Percentiles rank a stretch among this genome's conserved stretches.
phyloP scores from a whole-genome alignment of 495 filamentous ascomycete species.

The Penicillium cataractarum region DNA sequence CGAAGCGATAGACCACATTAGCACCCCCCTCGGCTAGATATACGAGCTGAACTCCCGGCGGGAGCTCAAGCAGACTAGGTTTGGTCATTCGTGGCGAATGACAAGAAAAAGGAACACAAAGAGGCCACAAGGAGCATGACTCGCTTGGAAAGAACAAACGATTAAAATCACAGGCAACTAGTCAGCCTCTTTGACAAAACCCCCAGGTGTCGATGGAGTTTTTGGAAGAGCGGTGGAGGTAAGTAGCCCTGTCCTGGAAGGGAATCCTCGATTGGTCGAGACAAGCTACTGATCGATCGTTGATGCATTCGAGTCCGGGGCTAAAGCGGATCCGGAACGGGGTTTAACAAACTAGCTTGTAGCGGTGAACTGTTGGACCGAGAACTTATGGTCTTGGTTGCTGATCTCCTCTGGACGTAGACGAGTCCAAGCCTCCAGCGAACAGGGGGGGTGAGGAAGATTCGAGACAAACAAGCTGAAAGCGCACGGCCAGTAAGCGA shows the following conservation, averaged over 20 bases:
- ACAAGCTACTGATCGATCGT: conserved; percentile 16
- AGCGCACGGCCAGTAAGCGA: neutral
- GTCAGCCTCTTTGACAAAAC: neutral
- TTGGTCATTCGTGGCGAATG: conserved; percentile 42
- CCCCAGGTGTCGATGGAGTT: neutral
- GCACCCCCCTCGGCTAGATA: conserved; percentile 72
- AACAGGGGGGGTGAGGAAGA: neutral
- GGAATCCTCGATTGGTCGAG: conserved; percentile 7
- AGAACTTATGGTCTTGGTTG: neutral
- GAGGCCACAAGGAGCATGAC: conserved; percentile 6
- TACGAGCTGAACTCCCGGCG: conserved; percentile 44
- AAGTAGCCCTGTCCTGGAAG: neutral
- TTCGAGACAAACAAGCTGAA: neutral
- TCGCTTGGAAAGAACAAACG: neutral
- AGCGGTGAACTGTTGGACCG: neutral
- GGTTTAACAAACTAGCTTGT: neutral
- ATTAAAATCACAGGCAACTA: neutral
- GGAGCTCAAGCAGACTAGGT: conserved; percentile 44
- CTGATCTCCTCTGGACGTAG: neutral
- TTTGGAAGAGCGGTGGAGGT: conserved; percentile 6
- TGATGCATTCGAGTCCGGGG: conserved; percentile 6
- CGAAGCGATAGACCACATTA: conserved; percentile 69
- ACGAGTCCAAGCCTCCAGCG: neutral
- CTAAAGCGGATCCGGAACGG: conserved; percentile 11
- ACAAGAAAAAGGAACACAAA: neutral